phyloP scores from a whole-genome alignment of 2,329 filamentous ascomycete genomes.

The Clonostachys rosea region DNA sequence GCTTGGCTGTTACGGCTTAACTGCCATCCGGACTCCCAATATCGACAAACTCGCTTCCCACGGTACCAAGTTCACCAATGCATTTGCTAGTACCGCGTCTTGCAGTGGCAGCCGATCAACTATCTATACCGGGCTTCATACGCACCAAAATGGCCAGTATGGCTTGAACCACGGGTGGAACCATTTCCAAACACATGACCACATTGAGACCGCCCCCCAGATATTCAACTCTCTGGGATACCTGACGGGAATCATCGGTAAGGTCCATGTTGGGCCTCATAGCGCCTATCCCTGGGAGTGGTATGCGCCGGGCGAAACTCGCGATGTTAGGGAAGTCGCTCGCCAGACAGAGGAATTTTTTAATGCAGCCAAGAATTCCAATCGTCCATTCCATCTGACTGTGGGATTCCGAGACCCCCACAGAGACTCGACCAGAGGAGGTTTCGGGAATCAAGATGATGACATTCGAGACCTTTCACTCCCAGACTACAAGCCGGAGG shows the following conservation, averaged over 20 bases:
- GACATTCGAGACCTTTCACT: not conserved
- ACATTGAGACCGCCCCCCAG: constrained; percentile 32
- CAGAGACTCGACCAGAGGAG: constrained; percentile 29
- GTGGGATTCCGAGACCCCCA: constrained; percentile 42
- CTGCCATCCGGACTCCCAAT: constrained; percentile 26
- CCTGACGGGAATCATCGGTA: constrained; percentile 39
- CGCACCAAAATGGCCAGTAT: constrained; percentile 41
- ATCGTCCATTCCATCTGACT: constrained; percentile 35
- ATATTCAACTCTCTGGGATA: constrained; percentile 32
- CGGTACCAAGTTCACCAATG: constrained; percentile 28
- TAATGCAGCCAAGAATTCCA: constrained; percentile 15
- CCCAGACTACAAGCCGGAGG: constrained; percentile 14
- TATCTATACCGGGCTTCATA: constrained; percentile 44
- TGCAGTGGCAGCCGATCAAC: constrained; percentile 40
- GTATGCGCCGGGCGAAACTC: constrained; percentile 29
- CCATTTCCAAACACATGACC: constrained; percentile 37
- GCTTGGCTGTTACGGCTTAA: constrained; percentile 26
- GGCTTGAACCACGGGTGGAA: constrained; percentile 28
- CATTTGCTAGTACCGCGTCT: constrained; percentile 39
- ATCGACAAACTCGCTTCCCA: constrained; percentile 30
- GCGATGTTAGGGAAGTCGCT: constrained; percentile 34
- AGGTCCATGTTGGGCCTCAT: constrained; percentile 39
- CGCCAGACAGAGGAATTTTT: constrained; percentile 31
- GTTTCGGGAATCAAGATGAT: constrained; percentile 31
- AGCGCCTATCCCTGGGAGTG: constrained; percentile 34